These are phyloP conservation scores for Anisodus tanguticus DNA, from an alignment of 257 asterid species.

Conservation along the genomic window DNA sequence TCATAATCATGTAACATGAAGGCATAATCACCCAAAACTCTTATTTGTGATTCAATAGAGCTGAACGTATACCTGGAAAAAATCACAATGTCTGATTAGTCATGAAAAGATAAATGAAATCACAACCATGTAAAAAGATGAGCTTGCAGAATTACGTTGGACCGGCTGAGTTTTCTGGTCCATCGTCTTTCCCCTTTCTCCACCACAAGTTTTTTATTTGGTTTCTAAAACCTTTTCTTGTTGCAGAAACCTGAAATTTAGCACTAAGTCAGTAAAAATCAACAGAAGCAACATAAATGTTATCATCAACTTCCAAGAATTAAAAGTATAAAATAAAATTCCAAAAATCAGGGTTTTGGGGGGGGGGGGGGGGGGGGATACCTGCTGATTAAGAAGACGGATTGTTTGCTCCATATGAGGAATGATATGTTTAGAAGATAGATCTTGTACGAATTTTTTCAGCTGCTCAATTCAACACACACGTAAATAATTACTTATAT, in stretches of 20 bases:
- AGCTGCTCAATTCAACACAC: slow-evolving; percentile 55
- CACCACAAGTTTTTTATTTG: slow-evolving; percentile 98
- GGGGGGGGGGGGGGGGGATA: slow-evolving; percentile 34
- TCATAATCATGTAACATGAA: slow-evolving; percentile 97
- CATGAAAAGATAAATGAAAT: slow-evolving; percentile 33
- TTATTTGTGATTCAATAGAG: slow-evolving; percentile 94
- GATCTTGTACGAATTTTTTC: slow-evolving; percentile 74
- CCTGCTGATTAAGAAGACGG: slow-evolving; percentile 93
- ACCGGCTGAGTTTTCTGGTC: slow-evolving; percentile 69
- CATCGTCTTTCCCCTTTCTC: slow-evolving; percentile 99
- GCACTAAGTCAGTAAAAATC: slow-evolving; percentile 21
- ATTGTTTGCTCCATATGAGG: slow-evolving; percentile 97
- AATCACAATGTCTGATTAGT: slow-evolving; percentile 48
- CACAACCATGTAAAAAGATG: slow-evolving; percentile 34
- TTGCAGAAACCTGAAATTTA: slow-evolving; percentile 80
- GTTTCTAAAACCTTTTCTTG: slow-evolving; percentile 96
- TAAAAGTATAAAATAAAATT: background rate
- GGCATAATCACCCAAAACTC: slow-evolving; percentile 96
- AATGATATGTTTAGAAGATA: slow-evolving; percentile 87
- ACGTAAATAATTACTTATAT: slow-evolving; percentile 18
- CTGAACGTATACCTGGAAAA: slow-evolving; percentile 84
- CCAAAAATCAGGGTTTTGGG: background rate
- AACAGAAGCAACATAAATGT: slow-evolving; percentile 8
- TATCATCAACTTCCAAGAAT: slow-evolving; percentile 6
- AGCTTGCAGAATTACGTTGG: slow-evolving; percentile 56